Evolutionary conservation across 2,329 filamentous ascomycete species (phyloP).

Genomic region (Ophiobolus disseminans): DNA sequence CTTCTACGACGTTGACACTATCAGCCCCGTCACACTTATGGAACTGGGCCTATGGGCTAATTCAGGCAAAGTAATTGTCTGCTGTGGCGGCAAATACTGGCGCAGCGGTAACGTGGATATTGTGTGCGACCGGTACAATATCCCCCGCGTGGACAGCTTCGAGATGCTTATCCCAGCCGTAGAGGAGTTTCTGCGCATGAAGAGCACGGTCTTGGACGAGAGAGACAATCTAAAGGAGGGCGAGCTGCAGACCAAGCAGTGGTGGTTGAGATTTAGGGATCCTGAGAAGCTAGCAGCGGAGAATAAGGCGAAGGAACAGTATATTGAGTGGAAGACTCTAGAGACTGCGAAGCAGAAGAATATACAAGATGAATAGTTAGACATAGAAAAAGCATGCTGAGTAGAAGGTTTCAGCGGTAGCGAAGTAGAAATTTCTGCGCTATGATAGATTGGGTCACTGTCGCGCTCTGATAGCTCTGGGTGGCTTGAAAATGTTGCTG

Average conservation of each 20-base stretch:
- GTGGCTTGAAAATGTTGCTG: no score
- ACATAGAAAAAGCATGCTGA: no score
- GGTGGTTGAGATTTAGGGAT: neutral
- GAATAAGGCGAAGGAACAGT: neutral
- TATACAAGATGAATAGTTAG: no score
- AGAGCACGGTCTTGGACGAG: slow-evolving; percentile 33
- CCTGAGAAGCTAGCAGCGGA: neutral
- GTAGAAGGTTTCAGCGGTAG: no score
- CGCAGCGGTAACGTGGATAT: slow-evolving; percentile 68
- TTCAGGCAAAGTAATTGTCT: slow-evolving; percentile 59
- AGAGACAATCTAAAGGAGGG: slow-evolving; percentile 14
- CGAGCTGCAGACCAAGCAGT: neutral
- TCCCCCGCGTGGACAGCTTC: slow-evolving; percentile 55
- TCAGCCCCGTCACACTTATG: slow-evolving; percentile 65
- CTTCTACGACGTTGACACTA: slow-evolving; percentile 61
- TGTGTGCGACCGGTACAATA: slow-evolving; percentile 59
- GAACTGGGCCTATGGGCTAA: slow-evolving; percentile 65
- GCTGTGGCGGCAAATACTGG: slow-evolving; percentile 60
- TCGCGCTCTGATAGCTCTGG: no score
- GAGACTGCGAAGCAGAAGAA: neutral
- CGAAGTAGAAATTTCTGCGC: no score
- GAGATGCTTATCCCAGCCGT: slow-evolving; percentile 51
- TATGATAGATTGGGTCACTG: no score
- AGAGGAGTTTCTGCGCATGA: slow-evolving; percentile 36
- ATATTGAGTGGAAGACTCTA: no score